These are phyloP conservation scores for Coprinellus micaceus DNA, from an alignment of 768 basidiomycete genomes.

Conservation along the genomic window DNA sequence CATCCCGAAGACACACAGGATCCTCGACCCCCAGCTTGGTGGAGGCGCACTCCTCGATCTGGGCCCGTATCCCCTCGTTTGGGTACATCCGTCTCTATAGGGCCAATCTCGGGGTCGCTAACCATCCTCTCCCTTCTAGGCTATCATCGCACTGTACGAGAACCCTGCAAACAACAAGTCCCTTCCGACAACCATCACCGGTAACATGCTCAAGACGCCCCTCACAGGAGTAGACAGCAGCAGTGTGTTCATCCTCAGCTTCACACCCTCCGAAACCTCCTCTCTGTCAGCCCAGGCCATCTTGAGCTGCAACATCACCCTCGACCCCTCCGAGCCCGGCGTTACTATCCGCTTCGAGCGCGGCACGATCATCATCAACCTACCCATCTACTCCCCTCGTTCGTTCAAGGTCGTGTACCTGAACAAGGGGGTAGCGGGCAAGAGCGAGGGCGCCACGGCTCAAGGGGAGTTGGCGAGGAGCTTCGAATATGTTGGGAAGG, in stretches of 20 bases:
- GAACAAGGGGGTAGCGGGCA: constrained; percentile 37
- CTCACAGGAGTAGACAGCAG: constrained; percentile 75
- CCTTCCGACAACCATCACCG: constrained; percentile 55
- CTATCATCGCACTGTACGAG: constrained; percentile 76
- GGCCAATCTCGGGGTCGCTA: neutral
- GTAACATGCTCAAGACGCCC: constrained; percentile 74
- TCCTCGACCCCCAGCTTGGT: constrained; percentile 74
- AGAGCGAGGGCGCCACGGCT: constrained; percentile 30
- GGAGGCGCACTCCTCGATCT: constrained; percentile 84
- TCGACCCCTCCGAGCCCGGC: constrained; percentile 43
- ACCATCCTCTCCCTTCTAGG: constrained; percentile 34
- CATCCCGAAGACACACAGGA: constrained; percentile 64
- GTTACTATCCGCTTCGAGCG: constrained; percentile 71
- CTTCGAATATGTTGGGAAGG: constrained; percentile 62
- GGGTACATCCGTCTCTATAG: constrained; percentile 42
- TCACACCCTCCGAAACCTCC: constrained; percentile 38
- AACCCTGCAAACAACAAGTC: constrained; percentile 65
- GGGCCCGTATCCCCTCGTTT: constrained; percentile 79
- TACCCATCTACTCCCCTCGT: constrained; percentile 66
- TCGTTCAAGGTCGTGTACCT: constrained; percentile 64
- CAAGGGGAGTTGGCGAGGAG: constrained; percentile 46
- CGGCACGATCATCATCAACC: constrained; percentile 60
- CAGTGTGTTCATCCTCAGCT: constrained; percentile 73
- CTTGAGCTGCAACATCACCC: constrained; percentile 65
- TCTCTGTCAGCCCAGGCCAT: constrained; percentile 68